These are phyloP conservation scores for Fusarium sp. DNA, from an alignment of 2,329 filamentous ascomycete species.

Conservation along the genomic window DNA sequence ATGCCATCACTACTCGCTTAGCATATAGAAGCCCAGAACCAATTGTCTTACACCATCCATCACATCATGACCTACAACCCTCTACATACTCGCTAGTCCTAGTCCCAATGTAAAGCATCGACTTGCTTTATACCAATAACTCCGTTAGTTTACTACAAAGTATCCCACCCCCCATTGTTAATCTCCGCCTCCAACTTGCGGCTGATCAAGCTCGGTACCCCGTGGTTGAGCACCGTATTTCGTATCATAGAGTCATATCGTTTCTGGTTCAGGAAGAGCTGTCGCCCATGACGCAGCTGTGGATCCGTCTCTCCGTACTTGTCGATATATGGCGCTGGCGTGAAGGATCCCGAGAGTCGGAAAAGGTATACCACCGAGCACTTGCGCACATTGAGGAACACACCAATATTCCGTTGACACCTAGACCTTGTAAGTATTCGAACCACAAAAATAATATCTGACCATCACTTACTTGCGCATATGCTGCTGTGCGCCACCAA, in stretches of 20 bases:
- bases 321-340: slow-evolving; percentile 91
- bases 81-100: background rate
- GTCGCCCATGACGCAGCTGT: slow-evolving; percentile 87
- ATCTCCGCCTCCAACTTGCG: slow-evolving; percentile 93
- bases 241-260: slow-evolving; percentile 90
- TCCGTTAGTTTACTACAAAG: slow-evolving; percentile 49
- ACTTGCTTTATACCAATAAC: slow-evolving; percentile 2
- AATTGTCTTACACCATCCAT: slow-evolving; percentile 6
- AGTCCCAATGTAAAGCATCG: background rate
- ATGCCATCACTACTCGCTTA: slow-evolving; percentile 7
- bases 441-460: background rate
- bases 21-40: slow-evolving; percentile 7
- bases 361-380: slow-evolving; percentile 92
- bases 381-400: slow-evolving; percentile 97
- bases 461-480: slow-evolving; percentile 76
- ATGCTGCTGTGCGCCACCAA: slow-evolving; percentile 92
- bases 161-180: slow-evolving; percentile 98
- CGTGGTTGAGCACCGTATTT: slow-evolving; percentile 87
- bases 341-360: slow-evolving; percentile 83
- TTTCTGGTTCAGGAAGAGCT: slow-evolving; percentile 92
- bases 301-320: slow-evolving; percentile 95
- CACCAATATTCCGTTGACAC: slow-evolving; percentile 88
- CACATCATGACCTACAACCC: slow-evolving; percentile 1
- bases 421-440: slow-evolving; percentile 58
- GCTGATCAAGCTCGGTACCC: slow-evolving; percentile 88